Conservation (phyloP, 2,329 filamentous ascomycete genomes). For the Aspergillus fischeri region DNA sequence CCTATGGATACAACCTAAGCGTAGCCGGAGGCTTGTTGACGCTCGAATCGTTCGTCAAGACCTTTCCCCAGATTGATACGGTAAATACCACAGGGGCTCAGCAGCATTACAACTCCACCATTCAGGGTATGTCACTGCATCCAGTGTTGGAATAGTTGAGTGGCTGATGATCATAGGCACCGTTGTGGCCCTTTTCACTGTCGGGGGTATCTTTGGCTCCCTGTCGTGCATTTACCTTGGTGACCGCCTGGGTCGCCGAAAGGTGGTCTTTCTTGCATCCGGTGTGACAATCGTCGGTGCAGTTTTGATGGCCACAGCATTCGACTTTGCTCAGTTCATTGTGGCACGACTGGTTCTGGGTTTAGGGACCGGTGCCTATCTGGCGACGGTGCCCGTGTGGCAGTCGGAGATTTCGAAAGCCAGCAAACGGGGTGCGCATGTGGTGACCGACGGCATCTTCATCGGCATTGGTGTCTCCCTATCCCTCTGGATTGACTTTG, state of each 20-base stretch:
- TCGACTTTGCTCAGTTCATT: slow-evolving; percentile 42
- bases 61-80: slow-evolving; percentile 50
- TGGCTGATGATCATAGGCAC: slow-evolving; percentile 15
- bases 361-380: slow-evolving; percentile 41
- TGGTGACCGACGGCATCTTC: slow-evolving; percentile 50
- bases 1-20: slow-evolving; percentile 52
- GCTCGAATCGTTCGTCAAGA: slow-evolving; percentile 54
- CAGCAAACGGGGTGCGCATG: slow-evolving; percentile 46
- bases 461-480: slow-evolving; percentile 44
- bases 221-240: slow-evolving; percentile 45
- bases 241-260: slow-evolving; percentile 41
- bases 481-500: slow-evolving; percentile 48
- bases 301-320: slow-evolving; percentile 44
- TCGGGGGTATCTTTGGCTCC: slow-evolving; percentile 45
- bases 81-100: slow-evolving; percentile 36
- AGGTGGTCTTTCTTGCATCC: slow-evolving; percentile 39
- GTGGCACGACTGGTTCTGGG: slow-evolving; percentile 44
- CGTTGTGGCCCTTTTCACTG: slow-evolving; percentile 43
- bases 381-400: slow-evolving; percentile 48
- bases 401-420: slow-evolving; percentile 35
- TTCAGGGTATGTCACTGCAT: slow-evolving; percentile 33
- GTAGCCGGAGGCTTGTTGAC: slow-evolving; percentile 56
- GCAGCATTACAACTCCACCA: slow-evolving; percentile 38
- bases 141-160: not conserved
- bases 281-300: slow-evolving; percentile 41